Base-by-base conservation (phyloP, 257 asterid species). In the Lycium barbarum region DNA sequence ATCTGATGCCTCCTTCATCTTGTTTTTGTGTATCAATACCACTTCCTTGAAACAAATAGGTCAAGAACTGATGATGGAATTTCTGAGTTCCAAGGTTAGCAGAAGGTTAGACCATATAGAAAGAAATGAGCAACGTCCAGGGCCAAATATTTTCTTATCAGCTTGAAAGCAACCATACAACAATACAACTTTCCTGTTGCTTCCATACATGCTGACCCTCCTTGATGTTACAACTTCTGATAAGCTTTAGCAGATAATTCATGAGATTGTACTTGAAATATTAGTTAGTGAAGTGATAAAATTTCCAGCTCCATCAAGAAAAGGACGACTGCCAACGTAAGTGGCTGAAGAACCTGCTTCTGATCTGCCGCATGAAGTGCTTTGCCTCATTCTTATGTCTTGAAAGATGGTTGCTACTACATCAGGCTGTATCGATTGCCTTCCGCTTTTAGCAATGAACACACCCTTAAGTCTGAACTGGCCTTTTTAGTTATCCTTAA, bases 161-260 rank as follows among this genome's bases (percentile, higher is more conserved):
- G 33, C 78, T 70, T 17, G 78, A 70, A 68, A 35, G 53, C 53
- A 70, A 70, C 33, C 78, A 70, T 70, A 70, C 8, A 70, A 70
- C 33, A 15, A 15, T 4, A 65, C 2, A 13, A 62, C 40, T 13
- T 4, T 65, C 18, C 18, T 10, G 20, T 70, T 38, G 38, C 78
- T 70, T 38, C 78, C 78, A 17, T 7, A 70, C 51, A 20, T 17
- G 33, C 53, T 4, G 8, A 38, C 33, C 53, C 78, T 68, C 53
- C 53, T 36, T 38, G 53, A 68, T 15, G 45, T 40, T 40, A 40
- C 45, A 5, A 6, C 45, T 40, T 40, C 45, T 6, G 6, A 36
- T 38, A 15, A 20, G 78, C 78, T 38, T 40, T 38, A 38, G 33
- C 78, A 36, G 78, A 38, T 17, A 68, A 3, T 38, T 38, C 53